Base-by-base conservation (phyloP, 352 stramenopile genomes). In the Albugo laibachii region DNA sequence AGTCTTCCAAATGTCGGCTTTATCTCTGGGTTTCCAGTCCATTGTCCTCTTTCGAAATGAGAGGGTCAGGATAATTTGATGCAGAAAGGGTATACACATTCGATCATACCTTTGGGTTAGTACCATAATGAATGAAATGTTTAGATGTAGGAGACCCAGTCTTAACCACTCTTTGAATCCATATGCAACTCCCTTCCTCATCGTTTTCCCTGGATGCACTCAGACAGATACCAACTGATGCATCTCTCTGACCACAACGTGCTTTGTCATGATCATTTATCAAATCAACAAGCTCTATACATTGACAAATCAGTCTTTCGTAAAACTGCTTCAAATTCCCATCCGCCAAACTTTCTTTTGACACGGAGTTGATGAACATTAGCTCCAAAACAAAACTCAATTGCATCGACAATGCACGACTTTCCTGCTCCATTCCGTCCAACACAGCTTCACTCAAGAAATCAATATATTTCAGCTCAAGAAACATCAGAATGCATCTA, bases 101-200 rank as follows among this genome's bases (percentile, higher is more conserved):
- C 13, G 14, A 39, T 19, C n/a, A 21, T 42, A 21, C 45, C 18
- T 27, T 49, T 42, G 19, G 24, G 3, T 31, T 8, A 31, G 24
- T 10, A 10, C 24, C 24, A 31, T 51, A 44, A 13, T 36, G 36
- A 16, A 11, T 47, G 15, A 48, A 47, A 36, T 51, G 62, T 45
- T 47, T 54, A 15, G 46, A 56, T 24, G 54, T 37, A 16, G 54
- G 55, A 4, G 54, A 53, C 11, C 19, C 16, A 20, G 37, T 41
- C 34, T 58, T 48, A 18, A 59, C 45, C 36, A 16, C n/a, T 11
- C 58, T 45, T 38, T 54, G 57, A 14, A 65, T 44, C 45, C 35
- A 53, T 5, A 64, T 11, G 10, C 37, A 13, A 19, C 20, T 31
- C 24, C 24, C 3, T 31, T 6, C 45, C 14, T 35, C 45, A 27